These are phyloP conservation scores for Hordeum marinum DNA, from an alignment of 176 grass and related monocot genomes.

Conservation along the genomic window DNA sequence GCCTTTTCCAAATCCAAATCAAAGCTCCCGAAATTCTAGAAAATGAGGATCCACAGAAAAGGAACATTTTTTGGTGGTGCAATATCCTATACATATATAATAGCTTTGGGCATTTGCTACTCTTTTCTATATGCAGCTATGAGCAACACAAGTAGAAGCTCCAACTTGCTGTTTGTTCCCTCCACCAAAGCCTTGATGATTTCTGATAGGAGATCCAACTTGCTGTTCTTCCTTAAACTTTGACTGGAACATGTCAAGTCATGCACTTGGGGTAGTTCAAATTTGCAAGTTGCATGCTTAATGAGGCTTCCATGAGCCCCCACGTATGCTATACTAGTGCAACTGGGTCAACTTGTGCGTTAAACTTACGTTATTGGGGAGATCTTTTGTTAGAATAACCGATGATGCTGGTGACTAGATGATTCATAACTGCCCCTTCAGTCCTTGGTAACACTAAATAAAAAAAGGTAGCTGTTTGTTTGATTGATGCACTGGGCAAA, in stretches of 20 bases:
- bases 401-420: slow-evolving; percentile 7
- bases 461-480: neutral
- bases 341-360: slow-evolving; percentile 3
- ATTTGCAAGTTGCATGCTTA: slow-evolving; percentile 33
- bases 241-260: slow-evolving; percentile 17
- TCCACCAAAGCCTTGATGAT: slow-evolving; percentile 19
- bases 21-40: slow-evolving; percentile 18
- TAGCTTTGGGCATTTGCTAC: slow-evolving; percentile 32
- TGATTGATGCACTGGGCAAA: neutral
- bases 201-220: neutral
- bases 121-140: slow-evolving; percentile 46
- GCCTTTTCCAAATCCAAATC: slow-evolving; percentile 42
- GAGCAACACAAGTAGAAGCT: slow-evolving; percentile 36
- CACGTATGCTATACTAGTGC: neutral
- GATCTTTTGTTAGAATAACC: slow-evolving; percentile 11
- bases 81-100: slow-evolving; percentile 7
- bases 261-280: slow-evolving; percentile 6
- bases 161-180: slow-evolving; percentile 32
- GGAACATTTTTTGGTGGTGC: slow-evolving; percentile 29
- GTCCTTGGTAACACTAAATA: slow-evolving; percentile 7
- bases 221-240: neutral
- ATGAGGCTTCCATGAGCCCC: slow-evolving; percentile 1
- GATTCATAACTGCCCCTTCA: slow-evolving; percentile 9
- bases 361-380: neutral
- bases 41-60: slow-evolving; percentile 8